Base-by-base conservation (phyloP, 2,329 filamentous ascomycete species). In the Cladophialophora exuberans region DNA sequence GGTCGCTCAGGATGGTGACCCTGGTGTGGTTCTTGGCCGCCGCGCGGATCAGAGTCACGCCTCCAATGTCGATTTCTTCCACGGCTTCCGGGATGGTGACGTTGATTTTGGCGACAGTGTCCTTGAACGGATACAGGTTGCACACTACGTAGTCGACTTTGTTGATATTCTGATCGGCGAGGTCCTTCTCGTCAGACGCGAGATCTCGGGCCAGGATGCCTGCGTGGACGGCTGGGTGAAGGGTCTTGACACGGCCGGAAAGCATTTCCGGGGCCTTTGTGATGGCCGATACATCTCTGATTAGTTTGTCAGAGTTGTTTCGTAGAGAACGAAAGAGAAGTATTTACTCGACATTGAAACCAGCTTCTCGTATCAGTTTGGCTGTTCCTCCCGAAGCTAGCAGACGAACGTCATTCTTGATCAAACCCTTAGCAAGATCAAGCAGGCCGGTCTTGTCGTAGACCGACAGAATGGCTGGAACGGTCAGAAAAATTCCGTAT, bases 111-210 rank as follows among this genome's bases (percentile, higher is more conserved):
- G 91, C 88, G 66, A 99, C 86, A 26, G 94, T 99, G 72, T 97
- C 92, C 80, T 97, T 97, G 85, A 99, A 99, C 10, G 94, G 94
- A 76, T 99, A 97, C 52, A 99, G 83, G 78, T 99, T 99, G 87
- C 94, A 97, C 71, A 99, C 88, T 66, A 96, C 90, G 67, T 87
- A 96, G 82, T 96, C 90, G 57, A 96, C 90, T 78, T 96, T 96
- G 78, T 89, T 83, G 72, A 96, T 96, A 76, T 91, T 94, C 77
- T 96, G 90, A 73, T 94, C 89, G 47, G 90, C 90, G 45, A 99
- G 86, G 70, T 99, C 94, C 76, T 96, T 95, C 77, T 97, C 90
- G 75, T 99, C 94, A 11, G 92, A 93, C 64, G 89, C 91, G 64
- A 97, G 87, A 75, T 97, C 86, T 63, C 94, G 90, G 57, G 94